Evolutionary conservation across 805 yeast species (phyloP).

Genomic region (Jamesozyma rosinii): DNA sequence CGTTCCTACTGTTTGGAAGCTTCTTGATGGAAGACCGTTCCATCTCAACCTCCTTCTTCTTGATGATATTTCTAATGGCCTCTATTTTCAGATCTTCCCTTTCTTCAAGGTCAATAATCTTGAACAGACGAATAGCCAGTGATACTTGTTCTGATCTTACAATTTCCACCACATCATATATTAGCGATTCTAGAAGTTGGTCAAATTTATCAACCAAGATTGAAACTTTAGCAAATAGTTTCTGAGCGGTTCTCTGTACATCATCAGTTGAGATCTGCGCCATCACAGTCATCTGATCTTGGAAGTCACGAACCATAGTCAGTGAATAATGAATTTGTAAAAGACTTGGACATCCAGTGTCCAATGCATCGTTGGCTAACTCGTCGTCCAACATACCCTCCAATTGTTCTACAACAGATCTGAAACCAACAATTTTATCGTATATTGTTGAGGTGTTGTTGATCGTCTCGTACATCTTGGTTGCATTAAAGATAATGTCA

Average conservation of each 20-base stretch:
- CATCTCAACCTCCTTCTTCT: constrained; percentile 25
- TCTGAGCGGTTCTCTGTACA: constrained; percentile 53
- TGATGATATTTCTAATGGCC: constrained; percentile 28
- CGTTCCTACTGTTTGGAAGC: constrained; percentile 17
- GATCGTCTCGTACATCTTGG: constrained; percentile 63
- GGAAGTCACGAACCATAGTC: constrained; percentile 64
- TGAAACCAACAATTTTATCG: constrained; percentile 50
- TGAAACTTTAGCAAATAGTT: constrained; percentile 27
- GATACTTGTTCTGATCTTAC: constrained; percentile 59
- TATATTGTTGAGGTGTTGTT: constrained; percentile 58
- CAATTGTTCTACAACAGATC: constrained; percentile 41
- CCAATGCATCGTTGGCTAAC: constrained; percentile 18
- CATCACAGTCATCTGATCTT: constrained; percentile 60
- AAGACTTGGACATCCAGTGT: constrained; percentile 45
- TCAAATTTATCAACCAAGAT: constrained; percentile 51
- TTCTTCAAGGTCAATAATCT: constrained; percentile 73
- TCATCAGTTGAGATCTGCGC: constrained; percentile 50
- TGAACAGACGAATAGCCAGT: constrained; percentile 60
- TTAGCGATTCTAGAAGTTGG: constrained; percentile 51
- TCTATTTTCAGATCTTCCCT: constrained; percentile 57
- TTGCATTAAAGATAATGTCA: constrained; percentile 56
- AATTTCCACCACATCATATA: constrained; percentile 62
- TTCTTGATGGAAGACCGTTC: constrained; percentile 24
- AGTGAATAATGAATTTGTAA: constrained; percentile 61
- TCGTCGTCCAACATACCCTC: constrained; percentile 45